These are phyloP conservation scores for Chytriomyces confervae DNA, from an alignment of 192 early-diverging fungal species.

Conservation along the genomic window DNA sequence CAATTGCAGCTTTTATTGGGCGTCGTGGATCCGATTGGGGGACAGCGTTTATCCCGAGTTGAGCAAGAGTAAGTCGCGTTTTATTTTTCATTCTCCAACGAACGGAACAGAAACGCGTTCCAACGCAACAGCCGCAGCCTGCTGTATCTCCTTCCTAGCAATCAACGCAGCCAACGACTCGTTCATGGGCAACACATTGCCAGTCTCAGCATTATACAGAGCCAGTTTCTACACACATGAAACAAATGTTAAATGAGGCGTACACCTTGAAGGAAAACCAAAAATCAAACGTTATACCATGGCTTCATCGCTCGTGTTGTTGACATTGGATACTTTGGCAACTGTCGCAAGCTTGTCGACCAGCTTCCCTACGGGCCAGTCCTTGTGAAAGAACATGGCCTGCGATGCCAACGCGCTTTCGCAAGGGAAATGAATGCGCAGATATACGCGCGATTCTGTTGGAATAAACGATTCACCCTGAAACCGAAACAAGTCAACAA, in stretches of 20 bases:
- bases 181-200: conserved; percentile 5
- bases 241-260: no score
- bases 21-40: not conserved
- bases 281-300: conserved; percentile 5
- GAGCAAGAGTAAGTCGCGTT: not conserved
- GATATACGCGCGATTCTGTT: conserved; percentile 16
- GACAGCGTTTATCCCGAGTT: not conserved
- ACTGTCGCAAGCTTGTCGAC: conserved; percentile 20
- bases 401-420: conserved; percentile 6
- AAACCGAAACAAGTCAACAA: not conserved
- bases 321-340: conserved; percentile 16
- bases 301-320: conserved; percentile 16
- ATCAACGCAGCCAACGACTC: not conserved
- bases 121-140: conserved; percentile 10
- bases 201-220: conserved; percentile 3
- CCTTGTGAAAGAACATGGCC: conserved; percentile 33
- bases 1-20: no score
- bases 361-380: conserved; percentile 34
- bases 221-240: conserved; percentile 11
- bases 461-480: conserved; percentile 32
- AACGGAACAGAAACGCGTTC: conserved; percentile 15
- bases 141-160: not conserved
- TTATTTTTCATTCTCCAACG: not conserved
- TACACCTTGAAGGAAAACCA: not conserved
- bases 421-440: conserved; percentile 27